Evolutionary conservation across 371 early-diverging fungal genomes (phyloP), one percentile per base, ranked within the genome.

Genomic region (Dentiscutata heterogama): DNA sequence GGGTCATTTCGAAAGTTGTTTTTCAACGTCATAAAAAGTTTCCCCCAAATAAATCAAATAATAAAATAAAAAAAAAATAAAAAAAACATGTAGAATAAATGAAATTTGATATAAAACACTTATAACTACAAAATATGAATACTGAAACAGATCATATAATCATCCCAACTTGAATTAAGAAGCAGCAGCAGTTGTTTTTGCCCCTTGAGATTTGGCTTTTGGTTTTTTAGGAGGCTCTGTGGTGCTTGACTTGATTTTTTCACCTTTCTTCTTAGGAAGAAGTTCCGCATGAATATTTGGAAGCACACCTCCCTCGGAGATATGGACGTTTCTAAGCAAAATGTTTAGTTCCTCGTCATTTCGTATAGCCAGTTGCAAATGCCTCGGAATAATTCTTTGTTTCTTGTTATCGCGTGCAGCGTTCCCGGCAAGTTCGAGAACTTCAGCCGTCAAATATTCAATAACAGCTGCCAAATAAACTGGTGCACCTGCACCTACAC

Each of bases 331-430:
- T 83, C 94, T 94, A 76, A 98, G 94, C 82, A 98, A 90, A 90
- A 96, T 96, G 94, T 96, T 96, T 88, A 97, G 90, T 90, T 97
- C 98, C 88, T 97, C 97, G 89, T 97, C 97, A 92, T 97, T 97
- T 84, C 97, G 93, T 92, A 97, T 96, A 91, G 98, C 97, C 84
- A 95, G 92, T 87, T 95, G 96, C 83, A 96, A 86, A 89, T 96
- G 96, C 82, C 95, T 94, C 81, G 95, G 96, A 85, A 95, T 96
- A 87, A 97, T 96, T 92, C 97, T 94, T 83, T 95, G 92, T 94
- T 96, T 97, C 94, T 96, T 96, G 94, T 97, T 96, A 88, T 97
- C 97, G 84, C 97, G 94, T 79, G 97, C 96, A 84, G 97, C 97
- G 89, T 96, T 98, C 83, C 97, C 97, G 67, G 97, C 97, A 88